These are phyloP conservation scores for Fraxinus velutina DNA, from an alignment of 305 asterid genomes.

Conservation along the genomic window DNA sequence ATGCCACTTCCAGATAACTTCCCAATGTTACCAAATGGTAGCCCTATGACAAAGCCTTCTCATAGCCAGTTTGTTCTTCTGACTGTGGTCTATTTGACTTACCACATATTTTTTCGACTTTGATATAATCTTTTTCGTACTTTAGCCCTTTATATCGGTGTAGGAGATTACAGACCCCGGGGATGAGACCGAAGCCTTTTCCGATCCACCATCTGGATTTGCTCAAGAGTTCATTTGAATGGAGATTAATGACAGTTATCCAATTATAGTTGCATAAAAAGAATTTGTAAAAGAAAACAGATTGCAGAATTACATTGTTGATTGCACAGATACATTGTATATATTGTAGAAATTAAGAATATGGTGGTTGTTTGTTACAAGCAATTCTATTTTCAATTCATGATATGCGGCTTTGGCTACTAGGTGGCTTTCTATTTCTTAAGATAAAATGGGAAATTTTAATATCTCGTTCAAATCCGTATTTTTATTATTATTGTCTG, in stretches of 20 bases:
- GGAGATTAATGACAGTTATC: background rate
- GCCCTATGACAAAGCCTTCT: slow-evolving; percentile 4
- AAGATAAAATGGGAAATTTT: background rate
- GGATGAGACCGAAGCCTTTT: background rate
- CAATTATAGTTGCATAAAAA: background rate
- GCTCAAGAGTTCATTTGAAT: background rate
- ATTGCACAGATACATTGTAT: background rate
- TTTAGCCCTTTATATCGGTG: background rate
- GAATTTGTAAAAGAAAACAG: background rate
- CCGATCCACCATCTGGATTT: background rate
- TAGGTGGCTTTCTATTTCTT: background rate
- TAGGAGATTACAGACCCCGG: background rate
- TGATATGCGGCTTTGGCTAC: background rate
- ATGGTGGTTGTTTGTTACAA: background rate
- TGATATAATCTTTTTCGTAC: background rate
- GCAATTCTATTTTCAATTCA: background rate
- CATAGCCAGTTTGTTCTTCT: slow-evolving; percentile 1
- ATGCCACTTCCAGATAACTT: slow-evolving; percentile 69
- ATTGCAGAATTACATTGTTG: background rate
- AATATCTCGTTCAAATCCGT: background rate
- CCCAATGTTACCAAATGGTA: slow-evolving; percentile 58
- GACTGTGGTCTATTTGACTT: slow-evolving; percentile 28
- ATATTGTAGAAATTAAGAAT: background rate
- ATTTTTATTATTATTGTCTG: background rate
- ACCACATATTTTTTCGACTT: slow-evolving; percentile 9